A percentile compares a stretch with the other conserved stretches of the same genome.
Conservation (phyloP, 1,284 basidiomycete genomes). For the Cutaneotrichosporon curvatum region DNA sequence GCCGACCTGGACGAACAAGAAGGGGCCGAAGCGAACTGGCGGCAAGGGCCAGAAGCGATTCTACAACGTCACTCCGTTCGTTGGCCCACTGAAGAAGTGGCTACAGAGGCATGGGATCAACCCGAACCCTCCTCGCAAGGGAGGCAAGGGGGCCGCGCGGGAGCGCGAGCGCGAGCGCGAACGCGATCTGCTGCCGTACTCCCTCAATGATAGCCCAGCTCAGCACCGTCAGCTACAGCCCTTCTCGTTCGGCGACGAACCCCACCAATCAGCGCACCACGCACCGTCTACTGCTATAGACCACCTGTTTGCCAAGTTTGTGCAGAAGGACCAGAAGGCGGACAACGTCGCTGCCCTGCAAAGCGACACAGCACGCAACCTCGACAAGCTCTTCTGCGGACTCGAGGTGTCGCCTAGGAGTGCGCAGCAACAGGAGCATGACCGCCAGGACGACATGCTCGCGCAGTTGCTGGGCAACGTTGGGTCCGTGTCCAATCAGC, state of each 20-base stretch:
- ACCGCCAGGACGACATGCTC: constrained; percentile 35
- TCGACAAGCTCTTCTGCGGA: constrained; percentile 30
- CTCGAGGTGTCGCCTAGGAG: constrained; percentile 16
- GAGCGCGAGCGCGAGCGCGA: constrained; percentile 1
- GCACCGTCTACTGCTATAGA: constrained; percentile 26
- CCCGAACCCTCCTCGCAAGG: constrained; percentile 15
- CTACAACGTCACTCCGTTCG: constrained; percentile 93
- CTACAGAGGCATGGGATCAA: constrained; percentile 28
- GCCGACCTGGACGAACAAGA: constrained; percentile 86
- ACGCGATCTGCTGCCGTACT: constrained; percentile 33
- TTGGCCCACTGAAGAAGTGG: constrained; percentile 53
- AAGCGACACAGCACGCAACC: constrained; percentile 25
- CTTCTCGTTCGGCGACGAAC: constrained; percentile 26
- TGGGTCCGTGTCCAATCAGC: constrained; percentile 1
- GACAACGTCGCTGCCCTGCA: constrained; percentile 14
- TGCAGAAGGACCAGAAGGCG: constrained; percentile 34
- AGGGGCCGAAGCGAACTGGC: constrained; percentile 46
- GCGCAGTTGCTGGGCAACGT: constrained; percentile 28
- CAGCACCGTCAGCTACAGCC: constrained; percentile 29
- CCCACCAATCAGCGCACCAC: not conserved
- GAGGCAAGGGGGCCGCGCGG: not conserved
- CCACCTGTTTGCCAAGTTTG: constrained; percentile 34
- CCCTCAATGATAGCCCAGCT: constrained; percentile 20
- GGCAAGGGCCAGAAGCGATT: constrained; percentile 60
- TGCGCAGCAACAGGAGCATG: constrained; percentile 11